These are phyloP conservation scores for Coemansia sp. DNA, from an alignment of 192 early-diverging fungal genomes.

Conservation along the genomic window DNA sequence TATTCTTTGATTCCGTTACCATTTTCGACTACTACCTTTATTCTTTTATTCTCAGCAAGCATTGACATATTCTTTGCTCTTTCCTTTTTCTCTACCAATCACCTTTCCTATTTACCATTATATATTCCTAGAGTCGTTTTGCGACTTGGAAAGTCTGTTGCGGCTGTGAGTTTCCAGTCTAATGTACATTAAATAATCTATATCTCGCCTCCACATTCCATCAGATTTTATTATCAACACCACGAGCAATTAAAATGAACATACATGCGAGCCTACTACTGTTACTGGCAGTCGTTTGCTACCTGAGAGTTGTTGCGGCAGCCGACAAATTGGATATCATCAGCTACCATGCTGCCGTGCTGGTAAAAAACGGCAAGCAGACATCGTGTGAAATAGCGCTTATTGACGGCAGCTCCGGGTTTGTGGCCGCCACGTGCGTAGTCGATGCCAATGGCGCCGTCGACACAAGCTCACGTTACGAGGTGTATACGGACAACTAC, in stretches of 20 bases:
- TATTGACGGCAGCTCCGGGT: slow-evolving; percentile 34
- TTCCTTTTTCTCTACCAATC: not conserved
- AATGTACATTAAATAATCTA: slow-evolving; percentile 1
- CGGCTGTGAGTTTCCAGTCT: not conserved
- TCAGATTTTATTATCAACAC: not conserved
- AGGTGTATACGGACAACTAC: slow-evolving; percentile 21
- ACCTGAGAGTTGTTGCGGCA: not conserved
- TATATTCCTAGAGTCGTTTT: not conserved
- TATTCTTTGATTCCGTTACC: no score
- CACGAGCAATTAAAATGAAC: not conserved
- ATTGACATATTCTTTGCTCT: not conserved
- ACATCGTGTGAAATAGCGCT: slow-evolving; percentile 49
- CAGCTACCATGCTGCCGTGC: slow-evolving; percentile 4
- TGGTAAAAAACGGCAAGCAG: slow-evolving; percentile 34
- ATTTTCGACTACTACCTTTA: not conserved
- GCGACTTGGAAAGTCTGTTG: not conserved
- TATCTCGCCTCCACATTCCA: not conserved
- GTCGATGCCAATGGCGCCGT: slow-evolving; percentile 13
- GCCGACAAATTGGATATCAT: not conserved
- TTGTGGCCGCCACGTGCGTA: slow-evolving; percentile 42
- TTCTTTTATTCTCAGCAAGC: not conserved
- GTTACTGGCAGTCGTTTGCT: not conserved
- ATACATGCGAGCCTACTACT: not conserved
- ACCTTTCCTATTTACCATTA: not conserved
- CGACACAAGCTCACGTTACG: slow-evolving; percentile 11